A percentile compares a stretch with the other conserved stretches of the same genome.
These are phyloP conservation scores for Closterium sp. DNA, from an alignment of 139 green algal species.

Conservation along the genomic window DNA sequence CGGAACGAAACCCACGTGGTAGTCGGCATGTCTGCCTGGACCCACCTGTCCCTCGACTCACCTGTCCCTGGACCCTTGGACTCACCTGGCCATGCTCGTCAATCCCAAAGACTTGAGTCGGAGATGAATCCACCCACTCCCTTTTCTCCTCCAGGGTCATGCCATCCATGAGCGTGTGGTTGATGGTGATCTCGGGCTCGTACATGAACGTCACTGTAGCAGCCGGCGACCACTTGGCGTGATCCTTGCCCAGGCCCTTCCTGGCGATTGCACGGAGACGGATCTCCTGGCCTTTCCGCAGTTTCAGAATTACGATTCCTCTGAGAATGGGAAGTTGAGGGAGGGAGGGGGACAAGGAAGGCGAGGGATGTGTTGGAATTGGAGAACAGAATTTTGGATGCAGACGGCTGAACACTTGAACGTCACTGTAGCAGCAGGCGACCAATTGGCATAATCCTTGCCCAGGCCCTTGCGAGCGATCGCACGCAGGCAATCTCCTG, in stretches of 20 bases:
- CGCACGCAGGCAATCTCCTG: conserved; percentile 78
- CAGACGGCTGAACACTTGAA: conserved; percentile 63
- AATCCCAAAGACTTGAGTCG: conserved; percentile 74
- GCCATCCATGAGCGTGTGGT: conserved; percentile 67
- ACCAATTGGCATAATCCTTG: conserved; percentile 99
- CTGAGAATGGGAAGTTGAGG: conserved; percentile 10
- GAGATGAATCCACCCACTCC: conserved; percentile 69
- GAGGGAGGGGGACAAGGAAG: too few relatives aligned
- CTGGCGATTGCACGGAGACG: conserved; percentile 66
- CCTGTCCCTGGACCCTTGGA: too few relatives aligned
- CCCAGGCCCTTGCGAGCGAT: conserved; percentile 68
- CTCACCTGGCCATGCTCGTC: conserved; percentile 64
- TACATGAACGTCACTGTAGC: conserved; percentile 79
- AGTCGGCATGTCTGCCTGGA: too few relatives aligned
- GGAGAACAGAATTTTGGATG: not conserved
- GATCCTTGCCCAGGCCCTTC: conserved; percentile 88
- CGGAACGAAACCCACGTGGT: too few relatives aligned
- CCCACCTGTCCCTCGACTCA: too few relatives aligned
- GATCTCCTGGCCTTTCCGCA: conserved; percentile 83
- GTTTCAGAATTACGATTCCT: conserved; percentile 85
- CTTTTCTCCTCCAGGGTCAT: conserved; percentile 77
- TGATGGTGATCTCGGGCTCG: conserved; percentile 82
- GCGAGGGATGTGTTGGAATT: too few relatives aligned
- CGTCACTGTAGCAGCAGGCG: conserved; percentile 83
- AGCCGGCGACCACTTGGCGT: conserved; percentile 96